A percentile compares a stretch with the other conserved stretches of the same genome.
Conservation (phyloP, 2,329 filamentous ascomycete species). For the Hymenotorrendiella dingleyae region DNA sequence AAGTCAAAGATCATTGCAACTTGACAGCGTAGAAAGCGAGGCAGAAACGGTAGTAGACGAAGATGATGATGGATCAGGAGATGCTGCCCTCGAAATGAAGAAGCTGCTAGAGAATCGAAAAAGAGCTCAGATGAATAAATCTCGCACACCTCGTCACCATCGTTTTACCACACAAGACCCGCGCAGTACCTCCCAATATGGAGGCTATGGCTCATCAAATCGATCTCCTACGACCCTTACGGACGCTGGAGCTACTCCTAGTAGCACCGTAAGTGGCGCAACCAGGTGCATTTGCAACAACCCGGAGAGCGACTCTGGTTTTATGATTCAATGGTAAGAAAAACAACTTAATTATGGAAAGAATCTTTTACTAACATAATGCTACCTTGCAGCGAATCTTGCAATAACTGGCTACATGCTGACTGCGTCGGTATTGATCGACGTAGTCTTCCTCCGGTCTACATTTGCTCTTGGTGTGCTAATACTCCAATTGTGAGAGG, state of each 20-base stretch:
- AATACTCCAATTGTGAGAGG: constrained; percentile 51
- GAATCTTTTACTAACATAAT: too few species aligned
- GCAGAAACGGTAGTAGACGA: constrained; percentile 52
- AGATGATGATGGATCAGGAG: constrained; percentile 38
- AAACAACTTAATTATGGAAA: too few species aligned
- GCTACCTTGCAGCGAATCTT: constrained; percentile 51
- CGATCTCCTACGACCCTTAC: constrained; percentile 48
- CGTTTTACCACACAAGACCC: constrained; percentile 18
- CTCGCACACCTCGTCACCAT: constrained; percentile 19
- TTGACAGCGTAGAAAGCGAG: constrained; percentile 44
- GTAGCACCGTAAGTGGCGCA: constrained; percentile 29
- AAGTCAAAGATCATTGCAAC: constrained; percentile 22
- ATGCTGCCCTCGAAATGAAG: constrained; percentile 54
- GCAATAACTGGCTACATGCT: constrained; percentile 61
- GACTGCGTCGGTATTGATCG: constrained; percentile 54
- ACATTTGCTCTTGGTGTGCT: constrained; percentile 58
- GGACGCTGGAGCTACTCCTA: constrained; percentile 43
- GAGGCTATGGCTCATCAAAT: constrained; percentile 28
- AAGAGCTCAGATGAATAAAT: constrained; percentile 18
- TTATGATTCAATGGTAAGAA: constrained; percentile 59
- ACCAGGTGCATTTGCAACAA: constrained; percentile 52
- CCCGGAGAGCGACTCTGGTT: constrained; percentile 40
- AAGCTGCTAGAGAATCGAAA: constrained; percentile 39
- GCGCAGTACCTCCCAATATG: constrained; percentile 18
- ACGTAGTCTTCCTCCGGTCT: constrained; percentile 51